Evolutionary conservation across 805 yeast species (phyloP).

Genomic region (Sugiyamaella americana): DNA sequence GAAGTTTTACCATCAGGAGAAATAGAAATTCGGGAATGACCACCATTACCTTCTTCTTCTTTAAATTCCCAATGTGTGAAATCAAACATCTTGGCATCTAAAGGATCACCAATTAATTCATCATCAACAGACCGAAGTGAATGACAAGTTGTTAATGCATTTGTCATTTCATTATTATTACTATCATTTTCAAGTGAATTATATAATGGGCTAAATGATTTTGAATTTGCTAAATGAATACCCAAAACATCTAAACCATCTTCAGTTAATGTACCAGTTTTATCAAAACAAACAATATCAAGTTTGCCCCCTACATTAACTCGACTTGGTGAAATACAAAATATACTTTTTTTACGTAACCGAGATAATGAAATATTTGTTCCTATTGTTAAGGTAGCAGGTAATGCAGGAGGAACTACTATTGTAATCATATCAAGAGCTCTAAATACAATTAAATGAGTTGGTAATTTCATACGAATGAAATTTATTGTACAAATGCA

Average conservation of each 20-base stretch:
- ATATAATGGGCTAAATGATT: constrained; percentile 19
- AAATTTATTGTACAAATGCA: constrained; percentile 77
- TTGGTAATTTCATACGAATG: constrained; percentile 65
- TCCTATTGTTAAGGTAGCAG: constrained; percentile 95
- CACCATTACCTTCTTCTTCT: constrained; percentile 45
- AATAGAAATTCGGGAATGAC: constrained; percentile 12
- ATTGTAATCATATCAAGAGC: constrained; percentile 93
- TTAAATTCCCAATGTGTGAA: constrained; percentile 73
- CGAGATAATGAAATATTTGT: constrained; percentile 86
- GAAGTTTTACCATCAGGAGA: constrained; percentile 15
- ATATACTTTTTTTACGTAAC: constrained; percentile 60
- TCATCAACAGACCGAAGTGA: constrained; percentile 74
- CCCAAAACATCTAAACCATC: constrained; percentile 88
- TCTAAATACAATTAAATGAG: constrained; percentile 66
- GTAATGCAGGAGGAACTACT: constrained; percentile 97
- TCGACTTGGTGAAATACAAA: constrained; percentile 89
- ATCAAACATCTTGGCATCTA: constrained; percentile 89
- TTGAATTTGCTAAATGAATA: constrained; percentile 37
- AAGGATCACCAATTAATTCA: constrained; percentile 86
- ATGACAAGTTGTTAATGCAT: constrained; percentile 74
- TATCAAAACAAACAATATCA: constrained; percentile 88
- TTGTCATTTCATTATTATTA: constrained; percentile 29
- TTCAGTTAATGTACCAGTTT: constrained; percentile 95
- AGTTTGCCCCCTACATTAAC: constrained; percentile 95
- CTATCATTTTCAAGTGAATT: constrained; percentile 6